Base-by-base conservation (phyloP, 495 filamentous ascomycete genomes). In the Elasticomyces elasticus region DNA sequence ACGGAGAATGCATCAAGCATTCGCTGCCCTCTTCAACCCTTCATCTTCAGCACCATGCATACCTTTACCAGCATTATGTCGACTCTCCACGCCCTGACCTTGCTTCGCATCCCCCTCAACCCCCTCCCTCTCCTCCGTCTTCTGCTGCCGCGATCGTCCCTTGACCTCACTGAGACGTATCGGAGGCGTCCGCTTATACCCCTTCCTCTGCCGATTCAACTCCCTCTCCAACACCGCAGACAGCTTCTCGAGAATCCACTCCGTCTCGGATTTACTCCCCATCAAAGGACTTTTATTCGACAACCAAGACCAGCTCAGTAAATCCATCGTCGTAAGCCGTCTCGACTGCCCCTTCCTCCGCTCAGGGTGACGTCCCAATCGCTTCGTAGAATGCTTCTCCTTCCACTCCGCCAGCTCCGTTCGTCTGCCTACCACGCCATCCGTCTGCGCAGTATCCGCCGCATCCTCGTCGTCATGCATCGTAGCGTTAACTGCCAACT, bases 221-320 rank as follows among this genome's bases (percentile, higher is more conserved):
- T 68, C 68, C 1, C 63, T 72, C 74, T 92, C 85, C 61, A 97
- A 71, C 58, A 91, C 87, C 15, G 51, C 69, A 43, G 89, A 79
- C 52, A 85, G 65, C 58, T 76, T 75, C 58, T 83, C 79, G 23
- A 95, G 63, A 25, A 95, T 77, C 89, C 89, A 95, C 65, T 89
- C 80, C 9, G 86, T 73, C 65, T 95, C 89, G 49, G 72, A 77
- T 59, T 81, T 79, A 7, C 75, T 74, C 4, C 84, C 82, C 74
- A 94, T 81, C 42, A 94, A 67, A 10, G 88, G 88, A 57, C 79
- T 85, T 17, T 76, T 71, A 46, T 78, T 73, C 6, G 83, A 82
- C 7, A 94, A 71, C 89, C 89, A 95, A 40, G 81, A 86, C 86
- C 87, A 90, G 45, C 70, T 65, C 5, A 65, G 60, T 17, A 66